A percentile compares a stretch with the other conserved stretches of the same genome.
Conservation (phyloP, 176 grass and related monocot species). For the Bromus sterilis region DNA sequence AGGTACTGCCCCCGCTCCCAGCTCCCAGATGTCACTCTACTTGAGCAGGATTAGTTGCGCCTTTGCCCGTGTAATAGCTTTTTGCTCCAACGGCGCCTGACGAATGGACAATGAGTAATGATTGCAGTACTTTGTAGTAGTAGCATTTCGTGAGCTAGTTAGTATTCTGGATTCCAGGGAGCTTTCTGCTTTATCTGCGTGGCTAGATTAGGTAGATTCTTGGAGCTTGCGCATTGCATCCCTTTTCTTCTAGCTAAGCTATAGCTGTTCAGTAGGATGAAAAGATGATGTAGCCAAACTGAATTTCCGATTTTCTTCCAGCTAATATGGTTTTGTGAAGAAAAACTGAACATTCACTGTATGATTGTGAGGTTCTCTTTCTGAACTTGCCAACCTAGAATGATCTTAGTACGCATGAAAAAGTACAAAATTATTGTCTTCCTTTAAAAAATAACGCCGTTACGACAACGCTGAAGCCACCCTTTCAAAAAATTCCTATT, state of each 20-base stretch:
- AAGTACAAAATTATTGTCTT: not conserved
- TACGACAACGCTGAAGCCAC: not conserved
- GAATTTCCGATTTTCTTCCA: not conserved
- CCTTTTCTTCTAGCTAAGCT: not conserved
- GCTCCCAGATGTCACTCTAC: too few relatives aligned
- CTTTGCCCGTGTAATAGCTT: not conserved
- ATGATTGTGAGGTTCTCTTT: not conserved
- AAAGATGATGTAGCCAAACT: too few relatives aligned
- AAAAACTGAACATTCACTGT: too few relatives aligned
- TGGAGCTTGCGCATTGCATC: not conserved
- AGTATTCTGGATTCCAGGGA: not conserved
- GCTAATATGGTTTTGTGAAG: not conserved
- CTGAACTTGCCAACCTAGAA: not conserved
- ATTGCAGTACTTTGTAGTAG: not conserved
- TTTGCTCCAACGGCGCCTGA: not conserved
- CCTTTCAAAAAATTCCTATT: not conserved
- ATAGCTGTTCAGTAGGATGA: not conserved
- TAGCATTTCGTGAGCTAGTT: not conserved
- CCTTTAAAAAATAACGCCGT: not conserved
- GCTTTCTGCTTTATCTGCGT: not conserved
- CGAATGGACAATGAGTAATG: not conserved
- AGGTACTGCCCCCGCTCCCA: not conserved
- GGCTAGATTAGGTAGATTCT: not conserved
- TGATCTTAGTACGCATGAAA: not conserved
- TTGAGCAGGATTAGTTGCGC: not conserved